Base-by-base conservation (phyloP, 768 basidiomycete genomes). In the Dioszegia crocea region DNA sequence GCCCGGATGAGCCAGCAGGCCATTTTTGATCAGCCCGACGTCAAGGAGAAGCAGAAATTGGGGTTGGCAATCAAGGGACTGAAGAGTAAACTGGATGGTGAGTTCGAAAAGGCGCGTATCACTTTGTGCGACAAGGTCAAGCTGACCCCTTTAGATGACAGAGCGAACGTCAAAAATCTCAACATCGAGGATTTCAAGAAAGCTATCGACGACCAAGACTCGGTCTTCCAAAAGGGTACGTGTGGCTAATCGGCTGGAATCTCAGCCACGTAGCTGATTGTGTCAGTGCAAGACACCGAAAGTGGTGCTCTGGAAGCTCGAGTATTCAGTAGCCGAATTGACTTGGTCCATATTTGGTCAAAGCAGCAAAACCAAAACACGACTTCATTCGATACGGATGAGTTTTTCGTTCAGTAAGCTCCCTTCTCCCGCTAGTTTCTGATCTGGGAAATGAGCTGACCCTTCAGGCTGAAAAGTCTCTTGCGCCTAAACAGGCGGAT, bases 261-360 rank as follows among this genome's bases (percentile, higher is more conserved):
- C 21, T 21, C 19, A 23, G 14, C 23, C n/a, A 8, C 16, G 26
- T 27, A 40, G 51, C 36, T 53, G 51, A 41, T 23, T 1, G 4
- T 19, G 2, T 8, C 41, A 67, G 71, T 69, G 19, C 84, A 84
- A 73, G 86, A 85, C 19, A 87, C 91, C 0, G 86, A 88, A 51
- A 91, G 96, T 69, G 93, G 94, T 3, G 86, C 89, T 0, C 82
- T 97, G 11, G 96, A 98, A 76, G 91, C 94, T 0, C 81, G 83
- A 40, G 82, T 93, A 23, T 83, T 98, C 26, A 77, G 88, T 1
- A 83, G 85, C 71, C 85, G 87, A 11, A 86, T 89, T 2, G 86
- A 84, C 60, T 84, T 90, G 66, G 85, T 87, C 43, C 86, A 89
- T 1, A 85, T 86, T 65, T 87, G 93, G 73, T 92, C 92, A n/a